Evolutionary conservation across 2,329 filamentous ascomycete genomes (phyloP).

Genomic region (Exophiala aquamarina): DNA sequence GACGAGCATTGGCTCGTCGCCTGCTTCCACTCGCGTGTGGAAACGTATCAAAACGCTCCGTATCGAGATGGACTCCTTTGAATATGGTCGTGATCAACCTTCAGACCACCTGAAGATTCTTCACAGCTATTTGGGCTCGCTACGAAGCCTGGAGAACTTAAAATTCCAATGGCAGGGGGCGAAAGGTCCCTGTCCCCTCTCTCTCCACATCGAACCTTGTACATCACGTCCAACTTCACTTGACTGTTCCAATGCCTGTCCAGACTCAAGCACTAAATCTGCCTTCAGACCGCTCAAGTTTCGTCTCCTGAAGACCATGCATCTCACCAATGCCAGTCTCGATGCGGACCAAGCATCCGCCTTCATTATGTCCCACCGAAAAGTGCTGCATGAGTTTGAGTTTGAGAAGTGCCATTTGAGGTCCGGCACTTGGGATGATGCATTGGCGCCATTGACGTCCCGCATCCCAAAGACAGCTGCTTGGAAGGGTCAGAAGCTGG

Average conservation of each 20-base stretch:
- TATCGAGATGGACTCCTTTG: constrained; percentile 71
- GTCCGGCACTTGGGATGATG: constrained; percentile 77
- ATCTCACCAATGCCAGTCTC: constrained; percentile 71
- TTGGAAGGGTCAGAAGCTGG: constrained; percentile 30
- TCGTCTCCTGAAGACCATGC: constrained; percentile 65
- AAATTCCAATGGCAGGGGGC: constrained; percentile 74
- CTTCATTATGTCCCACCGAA: constrained; percentile 67
- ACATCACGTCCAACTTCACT: constrained; percentile 55
- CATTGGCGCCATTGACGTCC: constrained; percentile 68
- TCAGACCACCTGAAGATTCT: constrained; percentile 74
- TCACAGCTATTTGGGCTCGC: constrained; percentile 73
- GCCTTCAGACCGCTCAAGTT: constrained; percentile 62
- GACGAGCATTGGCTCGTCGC: constrained; percentile 71
- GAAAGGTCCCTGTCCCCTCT: constrained; percentile 72
- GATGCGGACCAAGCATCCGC: constrained; percentile 68
- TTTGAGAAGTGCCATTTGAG: constrained; percentile 74
- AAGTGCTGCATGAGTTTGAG: constrained; percentile 72
- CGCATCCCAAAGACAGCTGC: constrained; percentile 36
- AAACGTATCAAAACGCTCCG: constrained; percentile 71
- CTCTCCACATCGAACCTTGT: constrained; percentile 64
- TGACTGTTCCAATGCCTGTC: constrained; percentile 35
- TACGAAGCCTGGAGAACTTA: constrained; percentile 67
- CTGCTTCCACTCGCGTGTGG: constrained; percentile 72
- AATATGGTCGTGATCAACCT: constrained; percentile 61
- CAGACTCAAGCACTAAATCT: constrained; percentile 38